phyloP scores from a whole-genome alignment of 2,329 filamentous ascomycete species.

The Alternaria sp. region DNA sequence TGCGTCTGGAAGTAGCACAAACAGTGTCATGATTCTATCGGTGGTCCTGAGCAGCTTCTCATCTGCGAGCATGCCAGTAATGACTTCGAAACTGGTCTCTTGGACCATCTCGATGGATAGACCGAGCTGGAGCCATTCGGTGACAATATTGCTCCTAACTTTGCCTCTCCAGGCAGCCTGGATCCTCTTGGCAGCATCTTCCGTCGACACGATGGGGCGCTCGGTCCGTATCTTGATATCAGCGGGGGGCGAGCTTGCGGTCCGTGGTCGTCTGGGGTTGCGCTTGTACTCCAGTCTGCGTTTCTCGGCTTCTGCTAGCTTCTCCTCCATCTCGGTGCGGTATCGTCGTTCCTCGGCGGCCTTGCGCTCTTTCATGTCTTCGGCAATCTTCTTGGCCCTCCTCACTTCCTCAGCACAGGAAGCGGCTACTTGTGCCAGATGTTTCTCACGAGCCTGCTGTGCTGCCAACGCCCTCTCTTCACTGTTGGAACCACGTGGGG shows the following conservation, averaged over 20 bases:
- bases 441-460: conserved; percentile 79
- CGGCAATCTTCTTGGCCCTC: conserved; percentile 81
- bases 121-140: conserved; percentile 71
- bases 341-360: conserved; percentile 76
- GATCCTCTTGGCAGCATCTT: conserved; percentile 70
- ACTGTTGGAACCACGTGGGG: conserved; percentile 70
- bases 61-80: conserved; percentile 72
- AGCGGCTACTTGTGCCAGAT: conserved; percentile 81
- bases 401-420: conserved; percentile 84
- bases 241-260: conserved; percentile 62
- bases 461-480: conserved; percentile 81
- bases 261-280: conserved; percentile 65
- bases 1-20: conserved; percentile 66
- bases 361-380: conserved; percentile 81
- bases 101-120: conserved; percentile 75
- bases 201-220: conserved; percentile 59
- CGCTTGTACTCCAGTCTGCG: conserved; percentile 66
- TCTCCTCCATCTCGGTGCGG: conserved; percentile 79
- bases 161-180: conserved; percentile 74
- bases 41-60: conserved; percentile 72
- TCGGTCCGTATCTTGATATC: conserved; percentile 45
- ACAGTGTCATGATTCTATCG: conserved; percentile 72
- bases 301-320: conserved; percentile 77
- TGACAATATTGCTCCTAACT: conserved; percentile 66
- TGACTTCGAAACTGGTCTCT: conserved; percentile 76